Evolutionary conservation across 2,329 filamentous ascomycete species (phyloP).

Genomic region (Pyrenophora seminiperda): DNA sequence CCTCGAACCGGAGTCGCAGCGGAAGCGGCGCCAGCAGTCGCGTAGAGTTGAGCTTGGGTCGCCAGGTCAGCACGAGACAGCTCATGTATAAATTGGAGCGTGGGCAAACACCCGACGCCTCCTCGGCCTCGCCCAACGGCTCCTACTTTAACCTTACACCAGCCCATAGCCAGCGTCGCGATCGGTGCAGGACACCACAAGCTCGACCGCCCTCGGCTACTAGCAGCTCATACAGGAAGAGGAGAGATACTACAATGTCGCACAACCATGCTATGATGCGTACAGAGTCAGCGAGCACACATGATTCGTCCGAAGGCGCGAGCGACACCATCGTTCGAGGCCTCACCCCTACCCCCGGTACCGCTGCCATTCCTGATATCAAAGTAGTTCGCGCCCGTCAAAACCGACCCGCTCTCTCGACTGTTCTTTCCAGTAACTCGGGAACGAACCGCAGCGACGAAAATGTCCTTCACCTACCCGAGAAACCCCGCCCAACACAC

Average conservation of each 20-base stretch:
- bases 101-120: constrained; percentile 43
- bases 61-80: constrained; percentile 48
- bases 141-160: constrained; percentile 39
- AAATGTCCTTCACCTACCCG: constrained; percentile 17
- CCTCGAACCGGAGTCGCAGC: constrained; percentile 64
- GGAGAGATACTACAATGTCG: constrained; percentile 35
- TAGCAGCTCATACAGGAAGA: constrained; percentile 39
- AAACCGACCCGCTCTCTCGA: constrained; percentile 42
- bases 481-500: constrained; percentile 18
- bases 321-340: constrained; percentile 30
- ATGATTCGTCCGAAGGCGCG: constrained; percentile 31
- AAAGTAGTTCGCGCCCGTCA: constrained; percentile 32
- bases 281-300: constrained; percentile 27
- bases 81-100: constrained; percentile 45
- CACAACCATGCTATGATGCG: constrained; percentile 24
- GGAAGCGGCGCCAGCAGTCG: constrained; percentile 50
- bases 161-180: constrained; percentile 31
- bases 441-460: constrained; percentile 23
- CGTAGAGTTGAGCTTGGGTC: constrained; percentile 44
- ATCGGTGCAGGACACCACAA: constrained; percentile 38
- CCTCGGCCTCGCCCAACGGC: constrained; percentile 44
- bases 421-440: constrained; percentile 42
- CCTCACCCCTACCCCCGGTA: constrained; percentile 17
- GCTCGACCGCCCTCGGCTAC: constrained; percentile 37
- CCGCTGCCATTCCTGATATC: constrained; percentile 21